Evolutionary conservation across 768 basidiomycete genomes (phyloP).

Genomic region (Leccinum barrowsii): DNA sequence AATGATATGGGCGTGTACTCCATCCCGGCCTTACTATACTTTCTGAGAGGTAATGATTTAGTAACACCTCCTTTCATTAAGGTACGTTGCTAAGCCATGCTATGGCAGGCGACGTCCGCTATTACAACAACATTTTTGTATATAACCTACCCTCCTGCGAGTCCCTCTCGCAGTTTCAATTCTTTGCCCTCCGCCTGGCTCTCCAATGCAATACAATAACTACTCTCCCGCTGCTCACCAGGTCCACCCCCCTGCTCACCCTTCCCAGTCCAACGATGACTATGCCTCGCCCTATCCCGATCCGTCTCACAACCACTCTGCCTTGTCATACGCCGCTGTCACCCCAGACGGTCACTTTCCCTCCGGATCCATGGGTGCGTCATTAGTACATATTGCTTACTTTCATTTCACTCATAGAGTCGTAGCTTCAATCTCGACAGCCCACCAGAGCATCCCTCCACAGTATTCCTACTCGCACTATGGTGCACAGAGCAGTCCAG

Average conservation of each 20-base stretch:
- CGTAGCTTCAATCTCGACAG: slow-evolving; percentile 13
- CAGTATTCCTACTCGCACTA: slow-evolving; percentile 22
- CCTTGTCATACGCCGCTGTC: slow-evolving; percentile 27
- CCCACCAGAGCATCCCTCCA: slow-evolving; percentile 15
- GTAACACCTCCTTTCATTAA: slow-evolving; percentile 36
- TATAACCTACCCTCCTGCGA: slow-evolving; percentile 26
- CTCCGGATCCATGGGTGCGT: slow-evolving; percentile 27
- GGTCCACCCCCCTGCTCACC: slow-evolving; percentile 13
- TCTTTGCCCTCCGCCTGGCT: background rate
- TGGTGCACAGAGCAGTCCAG: slow-evolving; percentile 12
- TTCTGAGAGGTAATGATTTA: slow-evolving; percentile 36
- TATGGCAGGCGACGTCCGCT: slow-evolving; percentile 34
- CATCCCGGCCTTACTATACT: slow-evolving; percentile 34
- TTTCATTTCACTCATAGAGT: slow-evolving; percentile 6
- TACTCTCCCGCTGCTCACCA: slow-evolving; percentile 23
- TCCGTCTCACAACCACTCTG: slow-evolving; percentile 22
- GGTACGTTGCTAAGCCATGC: slow-evolving; percentile 37
- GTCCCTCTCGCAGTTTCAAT: slow-evolving; percentile 9
- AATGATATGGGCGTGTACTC: slow-evolving; percentile 32
- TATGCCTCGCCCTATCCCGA: slow-evolving; percentile 22
- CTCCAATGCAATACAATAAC: slow-evolving; percentile 29
- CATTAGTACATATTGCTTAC: slow-evolving; percentile 7
- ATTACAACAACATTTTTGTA: slow-evolving; percentile 33
- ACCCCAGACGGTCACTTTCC: slow-evolving; percentile 18
- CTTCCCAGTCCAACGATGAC: slow-evolving; percentile 20